Base-by-base conservation (phyloP, 1,284 basidiomycete species). In the Ceratorhiza oryzae-sativae region DNA sequence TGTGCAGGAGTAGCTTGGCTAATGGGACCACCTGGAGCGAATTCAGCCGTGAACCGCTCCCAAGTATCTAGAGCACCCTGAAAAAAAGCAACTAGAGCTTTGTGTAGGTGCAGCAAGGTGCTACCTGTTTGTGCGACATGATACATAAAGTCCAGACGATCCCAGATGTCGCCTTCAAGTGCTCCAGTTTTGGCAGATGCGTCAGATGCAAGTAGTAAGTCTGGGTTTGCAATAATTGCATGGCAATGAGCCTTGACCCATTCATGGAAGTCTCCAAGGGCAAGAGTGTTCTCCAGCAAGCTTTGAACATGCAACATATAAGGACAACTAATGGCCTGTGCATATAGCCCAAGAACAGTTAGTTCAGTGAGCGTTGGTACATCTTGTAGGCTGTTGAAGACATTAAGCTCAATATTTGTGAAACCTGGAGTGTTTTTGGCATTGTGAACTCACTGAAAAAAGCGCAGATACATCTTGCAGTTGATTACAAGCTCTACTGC, bases 331-430 rank as follows among this genome's bases (percentile, higher is more conserved):
- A 81, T 74, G 15, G 76, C 49, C 60, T 80, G 77, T 18, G 74
- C 73, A 75, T 81, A 82, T 1, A 82, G 61, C 0, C 76, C 71
- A 12, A 82, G 74, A 13, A 79, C 78, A 25, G 75, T 77, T 36
- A 82, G 77, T 60, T 83, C 80, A 2, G 80, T 81, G 8, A 81
- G 74, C n/a, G 81, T 82, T 5, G 77, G 63, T n/a, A 42, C 56
- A 68, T 80, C 78, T 0, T 79, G 51, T 0, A 84, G 74, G 0
- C 76, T 80, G 0, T 75, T 68, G 5, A 71, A 77, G 3, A 84
- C 59, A 18, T 84, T 83, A 12, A 73, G 25, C 53, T 78, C 76
- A 12, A 79, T 71, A 58, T 79, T 72, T 30, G 68, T 78, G 32
- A 76, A 77, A 10, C 13, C 25, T 18, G 41, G 42, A 3, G 27